Conservation (phyloP, 139 green algal genomes). For the Coelastrella sp. region DNA sequence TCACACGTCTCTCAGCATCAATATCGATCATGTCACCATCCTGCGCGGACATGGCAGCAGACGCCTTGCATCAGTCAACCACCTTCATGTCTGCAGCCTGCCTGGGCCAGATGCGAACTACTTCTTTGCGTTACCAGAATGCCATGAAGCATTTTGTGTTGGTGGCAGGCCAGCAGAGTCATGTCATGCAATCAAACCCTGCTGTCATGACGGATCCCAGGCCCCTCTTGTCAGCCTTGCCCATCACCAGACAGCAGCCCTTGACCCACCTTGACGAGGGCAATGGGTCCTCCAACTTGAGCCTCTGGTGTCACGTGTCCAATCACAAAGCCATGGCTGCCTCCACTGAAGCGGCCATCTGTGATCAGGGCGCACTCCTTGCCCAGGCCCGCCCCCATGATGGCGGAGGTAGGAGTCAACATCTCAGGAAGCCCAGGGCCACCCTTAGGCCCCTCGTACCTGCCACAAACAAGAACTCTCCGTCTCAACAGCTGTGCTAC, state of each 20-base stretch:
- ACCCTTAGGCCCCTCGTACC: constrained; percentile 96
- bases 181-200: too few relatives aligned
- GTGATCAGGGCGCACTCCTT: constrained; percentile 97
- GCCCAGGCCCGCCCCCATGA: constrained; percentile 98
- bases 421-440: constrained; percentile 99
- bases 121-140: too few relatives aligned
- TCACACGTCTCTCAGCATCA: constrained; percentile 83
- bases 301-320: constrained; percentile 97
- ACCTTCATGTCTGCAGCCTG: neutral
- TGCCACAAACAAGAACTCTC: constrained; percentile 6
- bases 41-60: constrained; percentile 38
- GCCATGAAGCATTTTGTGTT: too few relatives aligned
- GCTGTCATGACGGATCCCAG: too few relatives aligned
- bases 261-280: constrained; percentile 73
- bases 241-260: too few relatives aligned
- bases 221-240: too few relatives aligned
- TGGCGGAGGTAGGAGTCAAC: constrained; percentile 96
- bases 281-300: constrained; percentile 92
- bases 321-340: constrained; percentile 98
- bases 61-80: neutral
- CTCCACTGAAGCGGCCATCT: constrained; percentile 97
- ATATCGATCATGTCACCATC: constrained; percentile 95
- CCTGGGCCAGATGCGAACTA: too few relatives aligned
- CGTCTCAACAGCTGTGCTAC: neutral
- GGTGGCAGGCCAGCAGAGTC: too few relatives aligned